Conservation (phyloP, 345 rosid genomes). For the Brassica cretica region DNA sequence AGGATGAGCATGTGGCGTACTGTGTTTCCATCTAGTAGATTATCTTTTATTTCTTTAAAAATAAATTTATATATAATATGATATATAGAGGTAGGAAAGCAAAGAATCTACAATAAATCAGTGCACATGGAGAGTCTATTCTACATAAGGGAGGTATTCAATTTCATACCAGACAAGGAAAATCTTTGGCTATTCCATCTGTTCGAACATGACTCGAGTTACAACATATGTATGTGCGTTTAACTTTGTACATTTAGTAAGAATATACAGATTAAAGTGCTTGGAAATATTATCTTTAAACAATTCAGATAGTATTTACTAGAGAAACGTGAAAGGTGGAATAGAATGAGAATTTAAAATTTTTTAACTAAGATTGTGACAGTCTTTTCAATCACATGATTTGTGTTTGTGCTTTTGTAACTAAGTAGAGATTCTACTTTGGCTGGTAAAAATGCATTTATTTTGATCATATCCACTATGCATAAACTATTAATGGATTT, state of each 20-base stretch:
- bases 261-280: neutral
- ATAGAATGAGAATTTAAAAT: conserved; percentile 1
- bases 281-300: conserved; percentile 4
- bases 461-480: too few relatives aligned
- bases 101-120: conserved; percentile 42
- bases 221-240: neutral
- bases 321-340: conserved; percentile 19
- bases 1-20: conserved; percentile 40
- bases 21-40: conserved; percentile 32
- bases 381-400: conserved; percentile 39
- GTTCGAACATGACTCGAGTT: conserved; percentile 36
- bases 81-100: conserved; percentile 29
- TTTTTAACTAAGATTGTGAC: conserved; percentile 31
- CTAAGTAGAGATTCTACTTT: conserved; percentile 21
- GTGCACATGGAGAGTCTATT: conserved; percentile 44
- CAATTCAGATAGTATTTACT: neutral
- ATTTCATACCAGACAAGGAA: conserved; percentile 40
- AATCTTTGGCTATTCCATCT: conserved; percentile 38
- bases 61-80: neutral
- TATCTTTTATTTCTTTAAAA: neutral
- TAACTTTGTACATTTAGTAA: neutral
- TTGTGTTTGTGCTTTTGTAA: conserved; percentile 38
- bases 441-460: too few relatives aligned
- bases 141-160: conserved; percentile 39
- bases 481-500: too few relatives aligned